Evolutionary conservation across 441 rosid species (phyloP).

Genomic region (Adansonia rubrostipa): DNA sequence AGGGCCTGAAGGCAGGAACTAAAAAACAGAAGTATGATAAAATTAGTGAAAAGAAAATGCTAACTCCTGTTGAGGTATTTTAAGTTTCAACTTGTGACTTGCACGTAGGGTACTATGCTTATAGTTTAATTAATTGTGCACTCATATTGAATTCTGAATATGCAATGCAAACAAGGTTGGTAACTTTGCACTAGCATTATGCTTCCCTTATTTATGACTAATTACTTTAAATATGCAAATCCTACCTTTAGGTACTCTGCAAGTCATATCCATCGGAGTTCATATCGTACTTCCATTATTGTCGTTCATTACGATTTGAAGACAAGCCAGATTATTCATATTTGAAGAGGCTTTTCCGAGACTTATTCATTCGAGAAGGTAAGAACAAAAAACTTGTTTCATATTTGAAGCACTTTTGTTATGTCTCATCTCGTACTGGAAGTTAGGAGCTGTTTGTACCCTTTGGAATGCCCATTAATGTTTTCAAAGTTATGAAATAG

Average conservation of each 20-base stretch:
- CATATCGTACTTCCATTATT: constrained; percentile 75
- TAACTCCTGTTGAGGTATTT: constrained; percentile 70
- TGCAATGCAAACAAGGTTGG: not conserved
- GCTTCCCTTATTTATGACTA: not conserved
- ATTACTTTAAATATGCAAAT: not conserved
- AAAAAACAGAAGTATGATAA: constrained; percentile 80
- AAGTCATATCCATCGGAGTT: constrained; percentile 77
- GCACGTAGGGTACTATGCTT: not conserved
- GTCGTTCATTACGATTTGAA: constrained; percentile 79
- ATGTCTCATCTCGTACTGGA: not conserved
- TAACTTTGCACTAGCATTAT: not conserved
- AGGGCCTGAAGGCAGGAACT: constrained; percentile 73
- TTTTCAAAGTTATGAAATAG: not conserved
- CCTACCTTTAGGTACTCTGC: constrained; percentile 64
- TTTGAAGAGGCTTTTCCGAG: constrained; percentile 85
- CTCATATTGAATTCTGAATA: constrained; percentile 4
- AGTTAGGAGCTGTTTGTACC: constrained; percentile 5
- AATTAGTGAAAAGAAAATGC: constrained; percentile 74
- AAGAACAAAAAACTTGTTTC: constrained; percentile 2
- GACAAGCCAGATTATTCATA: constrained; percentile 88
- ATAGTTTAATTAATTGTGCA: not conserved
- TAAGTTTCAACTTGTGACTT: constrained; percentile 6
- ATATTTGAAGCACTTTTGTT: not conserved
- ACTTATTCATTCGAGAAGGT: constrained; percentile 88
- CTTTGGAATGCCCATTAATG: not conserved